Conservation (phyloP, 495 filamentous ascomycete species). For the Neurospora sp. region DNA sequence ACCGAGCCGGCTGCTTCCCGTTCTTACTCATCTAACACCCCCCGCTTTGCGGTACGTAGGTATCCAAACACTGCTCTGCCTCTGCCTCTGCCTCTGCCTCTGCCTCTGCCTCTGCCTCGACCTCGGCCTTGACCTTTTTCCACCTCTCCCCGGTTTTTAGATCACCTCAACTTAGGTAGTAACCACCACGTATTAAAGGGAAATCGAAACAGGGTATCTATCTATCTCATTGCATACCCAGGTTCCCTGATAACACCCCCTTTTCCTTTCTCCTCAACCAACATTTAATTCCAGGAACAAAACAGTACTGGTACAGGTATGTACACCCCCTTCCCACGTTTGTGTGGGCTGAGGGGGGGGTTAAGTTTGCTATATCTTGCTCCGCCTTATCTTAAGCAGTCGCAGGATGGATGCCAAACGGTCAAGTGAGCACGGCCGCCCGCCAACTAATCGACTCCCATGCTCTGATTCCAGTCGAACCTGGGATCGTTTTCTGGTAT, state of each 20-base stretch:
- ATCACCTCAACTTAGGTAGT: not conserved
- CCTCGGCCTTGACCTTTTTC: not conserved
- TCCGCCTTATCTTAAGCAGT: not conserved
- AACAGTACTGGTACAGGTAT: not conserved
- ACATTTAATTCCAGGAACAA: not conserved
- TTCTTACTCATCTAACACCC: not conserved
- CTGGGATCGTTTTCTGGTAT: not conserved
- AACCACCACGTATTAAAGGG: not conserved
- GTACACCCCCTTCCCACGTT: not conserved
- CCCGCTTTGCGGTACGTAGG: not conserved
- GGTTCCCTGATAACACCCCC: not conserved
- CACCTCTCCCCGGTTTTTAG: not conserved
- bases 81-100: no score
- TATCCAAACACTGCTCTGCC: not conserved
- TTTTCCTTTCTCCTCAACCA: not conserved
- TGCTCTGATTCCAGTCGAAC: conserved; percentile 16
- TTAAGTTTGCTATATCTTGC: not conserved
- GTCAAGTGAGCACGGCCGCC: not conserved
- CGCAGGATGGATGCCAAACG: not conserved
- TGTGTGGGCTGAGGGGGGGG: not conserved
- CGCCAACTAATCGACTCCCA: conserved; percentile 24
- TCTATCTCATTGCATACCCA: not conserved
- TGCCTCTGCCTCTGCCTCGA: not conserved
- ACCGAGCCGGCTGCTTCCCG: no score
- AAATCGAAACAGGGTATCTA: not conserved